Evolutionary conservation across 345 rosid genomes (phyloP).

Genomic region (Gossypium raimondii): DNA sequence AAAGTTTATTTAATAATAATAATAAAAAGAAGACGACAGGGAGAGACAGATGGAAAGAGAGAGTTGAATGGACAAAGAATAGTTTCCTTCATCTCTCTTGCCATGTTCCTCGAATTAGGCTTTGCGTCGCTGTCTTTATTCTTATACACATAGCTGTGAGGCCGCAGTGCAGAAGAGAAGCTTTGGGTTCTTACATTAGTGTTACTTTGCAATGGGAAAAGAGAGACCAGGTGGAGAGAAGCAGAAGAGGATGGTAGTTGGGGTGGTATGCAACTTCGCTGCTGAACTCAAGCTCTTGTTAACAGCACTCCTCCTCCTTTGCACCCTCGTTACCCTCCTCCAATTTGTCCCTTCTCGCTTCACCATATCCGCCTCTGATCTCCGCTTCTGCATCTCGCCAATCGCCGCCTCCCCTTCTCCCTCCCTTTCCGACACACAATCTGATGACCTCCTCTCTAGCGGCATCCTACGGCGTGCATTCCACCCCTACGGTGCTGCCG

Average conservation of each 20-base stretch:
- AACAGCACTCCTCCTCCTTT: conserved; percentile 58
- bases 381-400: conserved; percentile 71
- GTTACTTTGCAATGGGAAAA: conserved; percentile 35
- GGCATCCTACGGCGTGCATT: conserved; percentile 57
- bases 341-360: conserved; percentile 75
- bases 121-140: background rate
- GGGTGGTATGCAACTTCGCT: conserved; percentile 61
- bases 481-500: conserved; percentile 63
- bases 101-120: background rate
- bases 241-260: conserved; percentile 35
- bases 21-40: background rate
- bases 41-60: background rate
- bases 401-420: conserved; percentile 34
- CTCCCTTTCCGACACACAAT: background rate
- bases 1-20: too few species aligned
- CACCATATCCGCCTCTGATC: conserved; percentile 64
- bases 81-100: background rate
- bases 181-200: background rate
- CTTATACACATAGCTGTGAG: background rate
- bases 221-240: conserved; percentile 42
- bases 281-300: conserved; percentile 66
- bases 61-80: background rate
- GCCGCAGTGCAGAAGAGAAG: background rate
- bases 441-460: conserved; percentile 44
- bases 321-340: conserved; percentile 55